Conservation (phyloP, 2,329 filamentous ascomycete species). For the Phaeosphaeria sp. region DNA sequence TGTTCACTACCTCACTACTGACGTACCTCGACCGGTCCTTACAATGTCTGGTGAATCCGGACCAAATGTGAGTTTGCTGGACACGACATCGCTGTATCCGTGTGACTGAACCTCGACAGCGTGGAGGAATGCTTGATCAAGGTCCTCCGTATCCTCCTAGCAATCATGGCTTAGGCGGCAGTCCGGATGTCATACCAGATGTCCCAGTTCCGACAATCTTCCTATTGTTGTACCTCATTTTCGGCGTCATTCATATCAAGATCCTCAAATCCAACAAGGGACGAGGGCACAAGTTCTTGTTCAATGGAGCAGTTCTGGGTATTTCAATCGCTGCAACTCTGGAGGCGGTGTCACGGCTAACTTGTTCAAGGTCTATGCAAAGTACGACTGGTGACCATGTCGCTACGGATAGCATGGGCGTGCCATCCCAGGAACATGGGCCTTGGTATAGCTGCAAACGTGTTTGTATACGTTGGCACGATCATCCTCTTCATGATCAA, state of each 20-base stretch:
- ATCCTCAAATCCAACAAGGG: slow-evolving; percentile 50
- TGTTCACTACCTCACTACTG: slow-evolving; percentile 5
- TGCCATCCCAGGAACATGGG: slow-evolving; percentile 49
- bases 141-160: slow-evolving; percentile 41
- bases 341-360: slow-evolving; percentile 11
- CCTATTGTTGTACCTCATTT: slow-evolving; percentile 50
- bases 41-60: slow-evolving; percentile 13
- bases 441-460: slow-evolving; percentile 65
- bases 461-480: slow-evolving; percentile 77
- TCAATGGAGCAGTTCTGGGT: slow-evolving; percentile 53
- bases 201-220: slow-evolving; percentile 52
- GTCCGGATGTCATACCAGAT: slow-evolving; percentile 44
- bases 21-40: slow-evolving; percentile 5
- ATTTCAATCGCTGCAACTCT: slow-evolving; percentile 6
- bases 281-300: slow-evolving; percentile 53
- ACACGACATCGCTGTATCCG: neutral
- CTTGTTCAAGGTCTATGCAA: slow-evolving; percentile 51
- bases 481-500: slow-evolving; percentile 82
- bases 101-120: neutral
- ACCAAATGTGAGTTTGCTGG: neutral
- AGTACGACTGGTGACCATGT: slow-evolving; percentile 52
- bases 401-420: slow-evolving; percentile 50
- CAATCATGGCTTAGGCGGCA: slow-evolving; percentile 36
- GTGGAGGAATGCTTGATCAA: slow-evolving; percentile 1
- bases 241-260: slow-evolving; percentile 50